Base-by-base conservation (phyloP, 2,329 filamentous ascomycete genomes). In the Dothiorella sarmentorum region DNA sequence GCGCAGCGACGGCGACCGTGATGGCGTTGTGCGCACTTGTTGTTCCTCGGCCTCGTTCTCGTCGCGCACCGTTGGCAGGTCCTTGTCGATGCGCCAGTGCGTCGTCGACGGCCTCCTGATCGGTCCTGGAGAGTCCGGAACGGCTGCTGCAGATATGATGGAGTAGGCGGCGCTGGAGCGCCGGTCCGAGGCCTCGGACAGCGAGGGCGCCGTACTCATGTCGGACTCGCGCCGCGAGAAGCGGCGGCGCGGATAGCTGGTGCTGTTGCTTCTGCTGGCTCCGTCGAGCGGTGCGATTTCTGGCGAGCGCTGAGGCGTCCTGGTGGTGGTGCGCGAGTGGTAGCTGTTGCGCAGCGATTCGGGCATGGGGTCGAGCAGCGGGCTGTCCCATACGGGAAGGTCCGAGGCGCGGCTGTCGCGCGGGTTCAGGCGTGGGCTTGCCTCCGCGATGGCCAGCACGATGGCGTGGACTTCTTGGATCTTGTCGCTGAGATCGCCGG, bases 401-500 rank as follows among this genome's bases (percentile, higher is more conserved):
- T 57, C 55, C 20, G 42, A 57, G 26, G 55, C 31, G 42, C 20
- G 47, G 29, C 55, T 57, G 10, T 57, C 55, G 20, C 42, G 55
- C 31, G 43, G 55, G 45, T n/a, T 61, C 27, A 59, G 47, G 37
- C 15, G 29, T 13, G 57, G 57, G 17, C 45, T 63, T 13, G 64
- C 53, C 15, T 58, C 59, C 11, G 63, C 62, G 31, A 73, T 66
- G 13, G 66, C 63, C 22, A 65, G 61, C 24, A 70, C 64, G 42
- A 71, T 66, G 33, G 65, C 64, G 38, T 68, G 67, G 4, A 71
- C 61, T 53, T 72, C 66, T 9, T 73, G 66, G 2, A 71, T 60
- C 40, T 69, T 66, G 29, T 69, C 63, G 27, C 64, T 61, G 2
- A 70, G 60, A 22, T 61, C 66, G 13, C 63, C 65, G 18, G 62